phyloP scores from a whole-genome alignment of 2,329 filamentous ascomycete species.

The Pseudogymnoascus sp. region DNA sequence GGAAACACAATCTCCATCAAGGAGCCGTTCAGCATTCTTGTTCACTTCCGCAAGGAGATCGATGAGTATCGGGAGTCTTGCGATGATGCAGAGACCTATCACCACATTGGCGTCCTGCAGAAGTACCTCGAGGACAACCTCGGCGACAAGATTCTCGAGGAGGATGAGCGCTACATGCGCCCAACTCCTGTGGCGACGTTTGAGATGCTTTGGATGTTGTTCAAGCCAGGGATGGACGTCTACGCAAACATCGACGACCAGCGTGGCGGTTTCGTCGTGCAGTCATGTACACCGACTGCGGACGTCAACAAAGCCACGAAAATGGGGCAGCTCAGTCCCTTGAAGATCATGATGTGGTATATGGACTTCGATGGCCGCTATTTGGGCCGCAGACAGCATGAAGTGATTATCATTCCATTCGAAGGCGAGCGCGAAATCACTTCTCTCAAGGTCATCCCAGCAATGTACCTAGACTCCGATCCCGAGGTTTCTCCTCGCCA shows the following conservation, averaged over 20 bases:
- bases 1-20: conserved; percentile 19
- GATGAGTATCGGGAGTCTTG: conserved; percentile 17
- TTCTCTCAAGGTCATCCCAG: conserved; percentile 22
- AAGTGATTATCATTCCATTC: conserved; percentile 21
- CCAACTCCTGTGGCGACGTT: conserved; percentile 17
- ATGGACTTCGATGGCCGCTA: conserved; percentile 25
- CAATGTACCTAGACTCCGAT: conserved; percentile 15
- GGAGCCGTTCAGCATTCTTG: conserved; percentile 32
- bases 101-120: conserved; percentile 15
- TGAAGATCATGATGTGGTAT: conserved; percentile 23
- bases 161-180: conserved; percentile 15
- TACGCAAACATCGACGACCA: conserved; percentile 18
- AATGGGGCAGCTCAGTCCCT: conserved; percentile 15
- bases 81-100: conserved; percentile 17
- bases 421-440: conserved; percentile 24
- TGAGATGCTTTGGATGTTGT: conserved; percentile 21
- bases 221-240: conserved; percentile 20
- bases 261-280: conserved; percentile 16
- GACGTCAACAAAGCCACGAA: conserved; percentile 9
- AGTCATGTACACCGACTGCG: conserved; percentile 8
- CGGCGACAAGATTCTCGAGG: conserved; percentile 16
- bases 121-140: conserved; percentile 17
- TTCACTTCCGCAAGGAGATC: conserved; percentile 21
- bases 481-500: conserved; percentile 10
- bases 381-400: conserved; percentile 19